Percentiles rank a stretch among this genome's conserved stretches.
Conservation (phyloP, 2,329 filamentous ascomycete genomes). For the Triangularia verruculosa region DNA sequence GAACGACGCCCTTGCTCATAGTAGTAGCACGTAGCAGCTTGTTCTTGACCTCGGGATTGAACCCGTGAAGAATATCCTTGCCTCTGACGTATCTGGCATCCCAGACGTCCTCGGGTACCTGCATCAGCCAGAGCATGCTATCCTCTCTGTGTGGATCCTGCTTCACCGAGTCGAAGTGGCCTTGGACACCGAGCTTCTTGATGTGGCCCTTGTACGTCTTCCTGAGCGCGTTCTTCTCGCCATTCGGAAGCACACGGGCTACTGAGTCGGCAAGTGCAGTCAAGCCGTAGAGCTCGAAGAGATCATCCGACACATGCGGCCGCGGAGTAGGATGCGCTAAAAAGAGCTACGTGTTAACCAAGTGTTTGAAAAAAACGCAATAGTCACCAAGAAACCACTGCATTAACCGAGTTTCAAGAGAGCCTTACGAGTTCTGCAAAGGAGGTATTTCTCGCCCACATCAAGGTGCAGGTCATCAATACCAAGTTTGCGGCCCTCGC, state of each 20-base stretch:
- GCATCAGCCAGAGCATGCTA: constrained; percentile 52
- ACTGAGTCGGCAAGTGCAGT: constrained; percentile 57
- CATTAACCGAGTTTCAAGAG: constrained; percentile 19
- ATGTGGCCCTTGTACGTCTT: constrained; percentile 69
- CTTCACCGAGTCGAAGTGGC: constrained; percentile 59
- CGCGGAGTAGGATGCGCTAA: constrained; percentile 48
- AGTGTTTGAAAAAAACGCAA: constrained; percentile 16
- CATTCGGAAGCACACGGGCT: constrained; percentile 61
- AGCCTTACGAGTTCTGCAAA: constrained; percentile 66
- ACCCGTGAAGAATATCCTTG: constrained; percentile 53
- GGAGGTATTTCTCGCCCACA: constrained; percentile 64
- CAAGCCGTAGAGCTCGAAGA: constrained; percentile 58
- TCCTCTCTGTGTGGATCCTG: constrained; percentile 51
- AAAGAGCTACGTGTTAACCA: constrained; percentile 35
- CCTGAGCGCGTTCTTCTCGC: constrained; percentile 63
- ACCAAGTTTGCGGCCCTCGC: constrained; percentile 59
- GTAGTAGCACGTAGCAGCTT: constrained; percentile 50
- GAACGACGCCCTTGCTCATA: constrained; percentile 56
- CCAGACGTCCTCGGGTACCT: constrained; percentile 56
- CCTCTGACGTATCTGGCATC: constrained; percentile 52
- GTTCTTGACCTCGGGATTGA: constrained; percentile 44
- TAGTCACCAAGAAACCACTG: constrained; percentile 5
- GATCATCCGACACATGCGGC: constrained; percentile 52
- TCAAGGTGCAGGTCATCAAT: constrained; percentile 64
- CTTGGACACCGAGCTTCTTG: constrained; percentile 59